Evolutionary conservation across 352 stramenopile genomes (phyloP).

Genomic region (Peronospora destructor): DNA sequence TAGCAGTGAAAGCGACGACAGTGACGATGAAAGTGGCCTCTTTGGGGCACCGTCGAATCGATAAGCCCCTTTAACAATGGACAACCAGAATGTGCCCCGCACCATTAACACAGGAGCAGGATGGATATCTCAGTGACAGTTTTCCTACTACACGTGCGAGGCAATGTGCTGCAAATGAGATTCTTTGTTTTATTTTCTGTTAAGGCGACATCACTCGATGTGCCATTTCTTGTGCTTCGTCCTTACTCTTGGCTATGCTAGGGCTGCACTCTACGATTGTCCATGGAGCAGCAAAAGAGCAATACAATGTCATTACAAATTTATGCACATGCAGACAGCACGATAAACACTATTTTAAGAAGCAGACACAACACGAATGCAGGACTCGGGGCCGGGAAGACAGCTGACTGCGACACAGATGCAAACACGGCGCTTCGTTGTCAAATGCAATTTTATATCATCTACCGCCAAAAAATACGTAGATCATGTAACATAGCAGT

Average conservation of each 20-base stretch:
- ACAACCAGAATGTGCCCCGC: constrained; percentile 7
- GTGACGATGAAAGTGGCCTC: constrained; percentile 67
- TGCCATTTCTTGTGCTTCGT: constrained; percentile 18
- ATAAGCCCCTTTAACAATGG: constrained; percentile 26
- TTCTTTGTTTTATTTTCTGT: constrained; percentile 19
- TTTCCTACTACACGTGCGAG: constrained; percentile 9
- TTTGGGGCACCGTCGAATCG: constrained; percentile 69
- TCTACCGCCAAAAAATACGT: constrained; percentile 25
- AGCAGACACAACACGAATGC: constrained; percentile 4
- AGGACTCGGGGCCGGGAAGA: constrained; percentile 9
- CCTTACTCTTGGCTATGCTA: constrained; percentile 6
- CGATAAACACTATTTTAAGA: constrained; percentile 15
- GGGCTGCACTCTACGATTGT: constrained; percentile 8
- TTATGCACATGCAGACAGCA: too few species aligned
- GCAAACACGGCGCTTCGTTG: constrained; percentile 18
- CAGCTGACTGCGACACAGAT: constrained; percentile 9
- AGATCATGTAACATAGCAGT: constrained; percentile 22
- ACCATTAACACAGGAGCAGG: constrained; percentile 16
- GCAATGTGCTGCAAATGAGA: constrained; percentile 16
- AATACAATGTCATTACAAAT: constrained; percentile 10
- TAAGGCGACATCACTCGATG: constrained; percentile 20
- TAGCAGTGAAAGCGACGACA: constrained; percentile 60
- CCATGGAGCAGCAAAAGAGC: constrained; percentile 5
- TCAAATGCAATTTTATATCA: constrained; percentile 31
- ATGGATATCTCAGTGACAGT: constrained; percentile 17